Evolutionary conservation across 305 asterid species (phyloP), one percentile per base, ranked within the genome.

Genomic region (Solanum aculeatissimum): DNA sequence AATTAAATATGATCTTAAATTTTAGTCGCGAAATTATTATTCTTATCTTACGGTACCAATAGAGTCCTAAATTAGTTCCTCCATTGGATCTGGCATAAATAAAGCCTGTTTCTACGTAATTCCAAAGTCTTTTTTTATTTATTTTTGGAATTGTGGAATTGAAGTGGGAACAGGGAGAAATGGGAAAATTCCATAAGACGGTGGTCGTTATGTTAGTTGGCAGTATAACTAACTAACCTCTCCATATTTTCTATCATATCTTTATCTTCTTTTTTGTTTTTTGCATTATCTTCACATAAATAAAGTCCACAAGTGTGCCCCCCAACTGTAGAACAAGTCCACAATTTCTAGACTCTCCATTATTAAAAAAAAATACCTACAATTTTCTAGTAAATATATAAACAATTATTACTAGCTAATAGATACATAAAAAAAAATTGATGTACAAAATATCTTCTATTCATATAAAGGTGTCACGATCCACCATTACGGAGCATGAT

Each of bases 1-100:
- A n/a, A 57, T 9, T 0, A n/a, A n/a, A n/a, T 0, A 58, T 58
- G 16, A 58, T 21, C 0, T 0, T 1, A 58, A 9, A 10, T n/a
- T 57, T 57, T 0, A 0, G 3, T n/a, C 0, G 3, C 0, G 8
- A 2, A 57, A 9, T 57, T 18, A 57, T 57, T 57, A 57, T 57
- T 0, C 7, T 57, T 57, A 57, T 57, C 3, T 9, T 7, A 21
- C 15, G 16, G 8, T 58, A 21, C 27, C 9, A 25, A 4, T 12
- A 0, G 0, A 60, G 0, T 9, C 0, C 12, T 12, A 63, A 25
- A 63, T 27, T 13, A 63, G 9, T 72, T 45, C 7, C 18, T 45
- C 23, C 58, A 14, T 45, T 45, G 40, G 58, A 4, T 14, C 42
- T 7, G 15, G 9, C 81, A 47, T 47, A 72, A 63, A 45, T 45